Evolutionary conservation across 768 basidiomycete genomes (phyloP).

Genomic region (Lactifluus piperatus): DNA sequence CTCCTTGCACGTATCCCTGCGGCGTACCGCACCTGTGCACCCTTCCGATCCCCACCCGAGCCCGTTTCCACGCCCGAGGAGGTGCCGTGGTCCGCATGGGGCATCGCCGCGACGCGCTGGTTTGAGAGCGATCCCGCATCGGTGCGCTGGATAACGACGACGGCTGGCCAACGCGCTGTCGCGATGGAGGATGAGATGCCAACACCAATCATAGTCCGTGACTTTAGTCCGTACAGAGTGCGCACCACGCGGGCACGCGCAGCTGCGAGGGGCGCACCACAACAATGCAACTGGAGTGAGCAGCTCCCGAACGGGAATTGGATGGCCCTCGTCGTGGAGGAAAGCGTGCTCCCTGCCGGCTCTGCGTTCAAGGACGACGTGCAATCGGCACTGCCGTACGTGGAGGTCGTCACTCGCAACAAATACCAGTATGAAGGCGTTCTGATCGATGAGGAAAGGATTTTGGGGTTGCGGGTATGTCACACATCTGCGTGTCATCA

Average conservation of each 20-base stretch:
- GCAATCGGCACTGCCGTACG: constrained; percentile 22
- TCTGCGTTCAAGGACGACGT: constrained; percentile 20
- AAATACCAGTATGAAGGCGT: constrained; percentile 22
- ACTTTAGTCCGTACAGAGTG: constrained; percentile 22
- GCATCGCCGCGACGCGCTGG: constrained; percentile 22
- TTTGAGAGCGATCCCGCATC: constrained; percentile 21
- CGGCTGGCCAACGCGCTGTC: constrained; percentile 26
- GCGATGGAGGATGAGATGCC: not conserved
- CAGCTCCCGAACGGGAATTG: constrained; percentile 1
- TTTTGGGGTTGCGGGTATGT: constrained; percentile 25
- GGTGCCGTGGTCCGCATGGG: constrained; percentile 24
- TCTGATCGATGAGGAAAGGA: constrained; percentile 26
- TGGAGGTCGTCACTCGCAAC: constrained; percentile 17
- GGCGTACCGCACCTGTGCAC: not conserved
- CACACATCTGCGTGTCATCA: not conserved
- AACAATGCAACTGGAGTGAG: not conserved
- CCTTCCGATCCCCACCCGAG: not conserved
- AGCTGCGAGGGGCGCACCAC: not conserved
- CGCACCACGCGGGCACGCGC: constrained; percentile 3
- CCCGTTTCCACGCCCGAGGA: not conserved
- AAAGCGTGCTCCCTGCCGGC: not conserved
- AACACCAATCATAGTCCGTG: constrained; percentile 19
- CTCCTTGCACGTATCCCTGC: constrained; percentile 14
- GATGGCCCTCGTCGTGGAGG: constrained; percentile 2
- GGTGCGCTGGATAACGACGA: constrained; percentile 28